Conservation (phyloP, 768 basidiomycete species). For the Amanita molliuscula region DNA sequence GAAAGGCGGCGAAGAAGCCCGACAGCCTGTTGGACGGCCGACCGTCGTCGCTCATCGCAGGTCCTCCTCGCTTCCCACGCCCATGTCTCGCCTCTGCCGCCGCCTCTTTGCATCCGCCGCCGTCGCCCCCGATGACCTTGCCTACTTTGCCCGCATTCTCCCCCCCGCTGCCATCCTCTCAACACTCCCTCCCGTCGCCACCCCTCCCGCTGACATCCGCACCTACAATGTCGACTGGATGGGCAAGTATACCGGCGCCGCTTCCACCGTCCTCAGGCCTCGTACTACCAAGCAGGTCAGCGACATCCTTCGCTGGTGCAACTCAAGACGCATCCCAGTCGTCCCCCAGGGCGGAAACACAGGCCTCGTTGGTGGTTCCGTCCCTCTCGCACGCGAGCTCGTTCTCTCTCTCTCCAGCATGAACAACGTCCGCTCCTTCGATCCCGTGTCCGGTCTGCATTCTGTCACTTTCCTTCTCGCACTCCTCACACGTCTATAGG, state of each 20-base stretch:
- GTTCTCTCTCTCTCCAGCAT: constrained; percentile 79
- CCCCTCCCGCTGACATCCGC: constrained; percentile 54
- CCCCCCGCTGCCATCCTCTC: constrained; percentile 56
- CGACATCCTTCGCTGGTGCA: constrained; percentile 81
- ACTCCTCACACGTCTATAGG: constrained; percentile 34
- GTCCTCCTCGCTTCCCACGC: neutral
- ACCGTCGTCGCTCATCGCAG: constrained; percentile 19
- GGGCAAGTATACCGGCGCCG: constrained; percentile 83
- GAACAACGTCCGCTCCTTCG: constrained; percentile 73
- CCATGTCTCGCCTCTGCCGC: constrained; percentile 9
- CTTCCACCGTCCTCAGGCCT: constrained; percentile 82
- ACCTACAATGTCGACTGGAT: constrained; percentile 92
- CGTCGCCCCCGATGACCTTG: constrained; percentile 39
- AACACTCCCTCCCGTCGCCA: constrained; percentile 41
- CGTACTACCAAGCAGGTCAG: constrained; percentile 83
- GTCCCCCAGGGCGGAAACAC: constrained; percentile 99
- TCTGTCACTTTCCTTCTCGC: constrained; percentile 8
- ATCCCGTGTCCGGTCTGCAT: constrained; percentile 63
- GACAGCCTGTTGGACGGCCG: constrained; percentile 69
- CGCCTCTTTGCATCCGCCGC: constrained; percentile 14
- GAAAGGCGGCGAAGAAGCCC: constrained; percentile 75
- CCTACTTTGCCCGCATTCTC: constrained; percentile 59
- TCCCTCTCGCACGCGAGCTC: constrained; percentile 81
- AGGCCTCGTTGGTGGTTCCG: constrained; percentile 91
- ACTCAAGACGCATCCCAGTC: constrained; percentile 70